Base-by-base conservation (phyloP, 352 stramenopile species). In the Thraustochytrium sp. region DNA sequence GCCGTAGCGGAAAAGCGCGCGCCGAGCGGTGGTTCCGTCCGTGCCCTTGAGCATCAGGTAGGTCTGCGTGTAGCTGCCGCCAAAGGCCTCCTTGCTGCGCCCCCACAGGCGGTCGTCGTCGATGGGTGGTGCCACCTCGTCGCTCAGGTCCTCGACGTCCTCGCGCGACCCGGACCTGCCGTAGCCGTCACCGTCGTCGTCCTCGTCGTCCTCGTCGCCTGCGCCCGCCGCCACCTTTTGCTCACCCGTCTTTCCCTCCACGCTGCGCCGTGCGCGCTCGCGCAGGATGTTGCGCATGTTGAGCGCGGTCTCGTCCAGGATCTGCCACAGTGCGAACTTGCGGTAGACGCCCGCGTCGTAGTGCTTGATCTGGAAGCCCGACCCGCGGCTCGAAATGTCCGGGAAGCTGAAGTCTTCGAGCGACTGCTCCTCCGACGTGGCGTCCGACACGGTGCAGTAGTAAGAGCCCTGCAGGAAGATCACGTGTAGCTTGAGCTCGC, bases 51-150 rank as follows among this genome's bases (percentile, higher is more conserved):
- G 61, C 76, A 84, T 83, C 4, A 83, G 65, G 72, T 84, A 84
- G 3, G 76, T 84, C 49, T 84, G 76, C 65, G 65, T 84, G 63
- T 84, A 84, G 53, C 76, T 84, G 16, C 76, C 76, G 29, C 65
- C 76, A 76, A 56, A 82, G 26, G 74, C 74, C 37, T 82, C 74
- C 56, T 82, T 82, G 56, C 74, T 76, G 11, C 42, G 23, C 16
- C 74, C 74, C 74, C 74, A 82, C 16, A 82, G 53, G 26, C 78
- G 78, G 36, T 68, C 31, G 13, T 82, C 53, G 42, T 82, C 74
- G 11, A 82, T 38, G 53, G 78, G 53, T 1, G 34, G 3, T 3
- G 78, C 78, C 29, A 53, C 54, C 21, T 34, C 37, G 16, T 18
- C 4, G 38, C 9, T n/a, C 4, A 5, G 18, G 21, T 53, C 26